These are phyloP conservation scores for Thalassiosira hispida DNA, from an alignment of 352 stramenopile genomes.

Conservation along the genomic window DNA sequence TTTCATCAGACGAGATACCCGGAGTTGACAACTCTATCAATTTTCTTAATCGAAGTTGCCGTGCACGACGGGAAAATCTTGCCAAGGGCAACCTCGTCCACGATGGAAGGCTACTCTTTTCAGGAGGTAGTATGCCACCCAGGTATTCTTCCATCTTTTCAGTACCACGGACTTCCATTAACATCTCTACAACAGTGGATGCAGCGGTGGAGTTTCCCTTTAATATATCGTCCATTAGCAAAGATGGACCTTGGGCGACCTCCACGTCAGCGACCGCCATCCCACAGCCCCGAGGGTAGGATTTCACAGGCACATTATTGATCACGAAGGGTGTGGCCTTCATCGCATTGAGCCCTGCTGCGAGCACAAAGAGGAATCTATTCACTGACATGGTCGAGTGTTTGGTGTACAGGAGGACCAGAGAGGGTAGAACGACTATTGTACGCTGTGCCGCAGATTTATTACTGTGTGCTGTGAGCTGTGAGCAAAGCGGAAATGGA, in stretches of 20 bases:
- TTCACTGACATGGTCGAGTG: not conserved
- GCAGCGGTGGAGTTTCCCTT: constrained; percentile 35
- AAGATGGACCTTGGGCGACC: constrained; percentile 17
- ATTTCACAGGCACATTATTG: not conserved
- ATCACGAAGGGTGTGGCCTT: constrained; percentile 6
- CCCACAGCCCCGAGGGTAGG: not conserved
- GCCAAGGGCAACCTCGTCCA: constrained; percentile 32
- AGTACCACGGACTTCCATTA: constrained; percentile 37
- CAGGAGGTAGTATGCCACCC: constrained; percentile 25
- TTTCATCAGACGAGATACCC: not conserved
- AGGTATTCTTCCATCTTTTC: constrained; percentile 44
- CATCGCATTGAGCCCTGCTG: not conserved
- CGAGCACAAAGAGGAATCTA: not conserved
- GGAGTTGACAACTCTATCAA: constrained; percentile 40
- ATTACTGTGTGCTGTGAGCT: too few species aligned
- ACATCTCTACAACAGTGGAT: constrained; percentile 6
- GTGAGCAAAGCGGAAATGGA: too few species aligned
- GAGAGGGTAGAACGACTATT: too few species aligned
- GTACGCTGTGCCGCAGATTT: too few species aligned
- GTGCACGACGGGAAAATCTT: constrained; percentile 33
- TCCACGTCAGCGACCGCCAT: constrained; percentile 15
- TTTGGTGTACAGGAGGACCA: too few species aligned
- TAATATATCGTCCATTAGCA: constrained; percentile 37
- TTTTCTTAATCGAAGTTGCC: constrained; percentile 32
- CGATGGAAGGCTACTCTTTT: constrained; percentile 11